Conservation (phyloP, 345 rosid genomes). For the Gossypium sturtianum region DNA sequence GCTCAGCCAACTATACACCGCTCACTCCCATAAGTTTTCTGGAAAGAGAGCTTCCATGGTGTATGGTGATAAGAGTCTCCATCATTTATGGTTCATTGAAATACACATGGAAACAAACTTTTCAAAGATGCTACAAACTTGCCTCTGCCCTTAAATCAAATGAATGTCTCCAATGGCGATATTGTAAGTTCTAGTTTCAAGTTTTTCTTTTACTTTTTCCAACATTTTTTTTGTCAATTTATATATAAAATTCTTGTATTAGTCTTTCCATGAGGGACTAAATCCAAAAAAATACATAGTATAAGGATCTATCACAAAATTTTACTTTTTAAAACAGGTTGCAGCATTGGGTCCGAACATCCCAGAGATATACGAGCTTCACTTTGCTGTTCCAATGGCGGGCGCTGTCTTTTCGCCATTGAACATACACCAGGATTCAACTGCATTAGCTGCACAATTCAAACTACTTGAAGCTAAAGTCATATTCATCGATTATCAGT, state of each 20-base stretch:
- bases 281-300: too few species aligned
- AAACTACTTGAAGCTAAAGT: neutral
- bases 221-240: too few species aligned
- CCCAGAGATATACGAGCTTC: neutral
- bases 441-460: neutral
- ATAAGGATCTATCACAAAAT: too few species aligned
- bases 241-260: too few species aligned
- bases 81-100: neutral
- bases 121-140: neutral
- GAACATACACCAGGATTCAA: neutral
- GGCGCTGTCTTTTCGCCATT: neutral
- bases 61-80: neutral
- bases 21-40: neutral
- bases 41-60: conserved; percentile 3
- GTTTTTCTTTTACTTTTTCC: neutral
- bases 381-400: conserved; percentile 4
- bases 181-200: neutral
- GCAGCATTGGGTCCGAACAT: conserved; percentile 3
- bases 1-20: neutral
- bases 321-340: neutral
- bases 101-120: neutral
- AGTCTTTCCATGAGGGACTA: too few species aligned
- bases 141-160: neutral
- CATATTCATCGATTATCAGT: neutral
- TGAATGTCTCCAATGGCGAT: neutral